Conservation (phyloP, 441 rosid genomes). For the Erysimum pusillum region DNA sequence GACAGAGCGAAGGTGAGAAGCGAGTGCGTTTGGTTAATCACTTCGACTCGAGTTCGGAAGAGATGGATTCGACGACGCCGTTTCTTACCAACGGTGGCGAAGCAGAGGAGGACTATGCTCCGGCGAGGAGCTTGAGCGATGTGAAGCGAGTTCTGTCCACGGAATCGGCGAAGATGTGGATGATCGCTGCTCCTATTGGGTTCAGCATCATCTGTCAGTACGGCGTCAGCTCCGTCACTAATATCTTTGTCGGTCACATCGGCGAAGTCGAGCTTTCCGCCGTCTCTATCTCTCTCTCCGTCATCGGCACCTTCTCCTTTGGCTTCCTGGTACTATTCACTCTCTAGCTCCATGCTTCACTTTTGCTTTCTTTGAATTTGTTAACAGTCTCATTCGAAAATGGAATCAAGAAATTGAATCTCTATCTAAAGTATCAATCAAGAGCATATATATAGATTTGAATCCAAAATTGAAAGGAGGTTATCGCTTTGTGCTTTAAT, state of each 20-base stretch:
- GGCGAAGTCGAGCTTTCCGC: constrained; percentile 78
- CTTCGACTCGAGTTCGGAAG: not conserved
- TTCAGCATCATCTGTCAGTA: constrained; percentile 65
- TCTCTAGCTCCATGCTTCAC: not conserved
- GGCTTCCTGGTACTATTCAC: constrained; percentile 68
- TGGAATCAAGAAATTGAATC: not conserved
- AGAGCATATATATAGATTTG: not conserved
- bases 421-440: not conserved
- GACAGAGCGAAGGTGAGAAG: not conserved
- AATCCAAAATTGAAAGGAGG: not conserved
- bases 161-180: constrained; percentile 72
- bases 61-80: constrained; percentile 60
- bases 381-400: too few relatives aligned
- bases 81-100: constrained; percentile 46
- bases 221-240: constrained; percentile 64
- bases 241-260: constrained; percentile 75
- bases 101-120: constrained; percentile 53
- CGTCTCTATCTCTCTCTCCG: constrained; percentile 73
- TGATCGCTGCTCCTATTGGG: constrained; percentile 70
- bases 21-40: not conserved
- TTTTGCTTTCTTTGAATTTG: not conserved
- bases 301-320: constrained; percentile 76
- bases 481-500: too few relatives aligned
- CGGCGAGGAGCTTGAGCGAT: constrained; percentile 56
- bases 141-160: constrained; percentile 52